These are phyloP conservation scores for Paecilomyces variotii DNA, from an alignment of 2,329 filamentous ascomycete species.

Conservation along the genomic window DNA sequence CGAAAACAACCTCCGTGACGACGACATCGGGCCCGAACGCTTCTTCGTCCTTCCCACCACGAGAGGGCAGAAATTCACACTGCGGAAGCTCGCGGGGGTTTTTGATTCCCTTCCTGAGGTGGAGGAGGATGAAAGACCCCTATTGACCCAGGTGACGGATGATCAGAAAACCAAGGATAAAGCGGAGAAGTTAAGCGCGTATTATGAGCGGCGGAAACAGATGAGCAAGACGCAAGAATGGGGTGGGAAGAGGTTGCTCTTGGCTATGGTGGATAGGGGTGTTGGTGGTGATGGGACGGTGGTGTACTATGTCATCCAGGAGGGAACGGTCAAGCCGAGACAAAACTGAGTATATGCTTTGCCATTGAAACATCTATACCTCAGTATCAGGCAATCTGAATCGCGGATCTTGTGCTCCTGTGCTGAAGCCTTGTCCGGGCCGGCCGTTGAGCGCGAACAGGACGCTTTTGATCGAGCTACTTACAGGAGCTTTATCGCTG, in stretches of 20 bases:
- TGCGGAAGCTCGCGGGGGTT: conserved; percentile 47
- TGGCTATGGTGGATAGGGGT: conserved; percentile 48
- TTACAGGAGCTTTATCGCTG: no score
- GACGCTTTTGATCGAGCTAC: no score
- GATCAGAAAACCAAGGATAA: conserved; percentile 16
- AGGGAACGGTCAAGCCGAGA: conserved; percentile 56
- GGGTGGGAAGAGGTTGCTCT: conserved; percentile 47
- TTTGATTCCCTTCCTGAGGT: conserved; percentile 45
- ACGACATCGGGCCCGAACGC: conserved; percentile 42
- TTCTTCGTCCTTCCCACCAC: conserved; percentile 55
- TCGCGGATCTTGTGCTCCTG: neutral
- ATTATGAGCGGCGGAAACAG: conserved; percentile 20
- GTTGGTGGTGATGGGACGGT: conserved; percentile 52
- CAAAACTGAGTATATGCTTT: conserved; percentile 45
- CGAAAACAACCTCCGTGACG: conserved; percentile 40
- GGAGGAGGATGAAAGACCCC: conserved; percentile 3
- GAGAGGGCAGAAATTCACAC: conserved; percentile 52
- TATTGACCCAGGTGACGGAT: conserved; percentile 2
- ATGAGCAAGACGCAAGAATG: conserved; percentile 26
- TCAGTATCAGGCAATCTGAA: neutral
- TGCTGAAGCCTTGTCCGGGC: neutral
- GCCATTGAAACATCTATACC: neutral
- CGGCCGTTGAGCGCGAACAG: neutral
- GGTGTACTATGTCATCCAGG: conserved; percentile 58
- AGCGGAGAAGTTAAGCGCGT: conserved; percentile 21